Evolutionary conservation across 2,329 filamentous ascomycete species (phyloP), one percentile per base, ranked within the genome.

Genomic region (Nigrospora oryzae): DNA sequence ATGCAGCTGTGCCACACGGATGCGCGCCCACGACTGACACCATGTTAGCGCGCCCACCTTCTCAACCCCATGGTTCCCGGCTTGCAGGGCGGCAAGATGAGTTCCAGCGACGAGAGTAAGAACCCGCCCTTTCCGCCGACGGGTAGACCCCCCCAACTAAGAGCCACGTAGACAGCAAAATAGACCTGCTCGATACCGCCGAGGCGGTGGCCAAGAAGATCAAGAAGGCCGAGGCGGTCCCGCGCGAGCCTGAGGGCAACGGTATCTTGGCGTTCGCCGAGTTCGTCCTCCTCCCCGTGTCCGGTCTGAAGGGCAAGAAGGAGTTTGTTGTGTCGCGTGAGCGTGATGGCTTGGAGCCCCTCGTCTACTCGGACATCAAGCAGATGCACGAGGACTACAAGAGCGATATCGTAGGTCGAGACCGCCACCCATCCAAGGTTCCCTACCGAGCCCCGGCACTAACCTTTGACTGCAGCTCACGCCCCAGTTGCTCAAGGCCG

Each of bases 11-110:
- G 5, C 5, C 12, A 16, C 46, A 47, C 36, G 11, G 14, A 15
- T 28, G 7, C 23, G 23, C 23, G 23, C 23, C 23, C 23, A 28
- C 7, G 23, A 28, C 23, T 28, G 5, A 28, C 23, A 31, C 30
- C 2, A 7, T 28, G 5, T 35, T 40, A 63, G 60, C 67, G 67
- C 67, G 86, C 57, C 74, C 86, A 57, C 53, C 81, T 89, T 45
- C 84, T 89, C 74, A 89, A 89, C 64, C 81, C 88, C 16, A 95
- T 97, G 85, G 86, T 97, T 15, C 84, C 90, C 1, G 91, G 93
- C 35, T 71, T 97, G 11, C 83, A 80, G 50, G 80, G 88, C 34
- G 84, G 81, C 51, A 96, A 96, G 73, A 95, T 95, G 89, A 84
- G 79, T 58, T 77, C 83, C n/a, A 84, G 80, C 56, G 80, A 84